phyloP scores from a whole-genome alignment of 2,329 filamentous ascomycete species.

The Xylariaceae sp. region DNA sequence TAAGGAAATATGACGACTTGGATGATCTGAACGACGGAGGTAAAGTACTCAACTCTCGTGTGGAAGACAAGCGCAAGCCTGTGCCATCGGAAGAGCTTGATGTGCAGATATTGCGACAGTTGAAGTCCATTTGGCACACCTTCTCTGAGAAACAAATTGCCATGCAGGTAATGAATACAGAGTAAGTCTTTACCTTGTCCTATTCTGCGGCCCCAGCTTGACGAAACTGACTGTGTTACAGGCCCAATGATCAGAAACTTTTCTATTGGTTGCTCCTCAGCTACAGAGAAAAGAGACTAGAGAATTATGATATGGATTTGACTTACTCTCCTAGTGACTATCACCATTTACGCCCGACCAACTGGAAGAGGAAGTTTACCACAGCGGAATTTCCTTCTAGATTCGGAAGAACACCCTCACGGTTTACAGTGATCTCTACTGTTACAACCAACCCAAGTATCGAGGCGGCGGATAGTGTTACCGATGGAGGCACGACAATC shows the following conservation, averaged over 20 bases:
- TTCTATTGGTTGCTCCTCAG: conserved; percentile 87
- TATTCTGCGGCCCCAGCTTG: not conserved
- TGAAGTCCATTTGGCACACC: conserved; percentile 91
- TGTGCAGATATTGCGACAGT: conserved; percentile 78
- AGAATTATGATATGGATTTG: conserved; percentile 83
- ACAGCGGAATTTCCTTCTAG: conserved; percentile 62
- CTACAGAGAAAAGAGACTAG: conserved; percentile 82
- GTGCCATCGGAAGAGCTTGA: conserved; percentile 73
- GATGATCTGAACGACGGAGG: conserved; percentile 67
- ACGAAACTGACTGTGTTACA: conserved; percentile 47
- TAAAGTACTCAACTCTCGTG: conserved; percentile 60
- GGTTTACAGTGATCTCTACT: conserved; percentile 70
- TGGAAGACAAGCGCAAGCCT: conserved; percentile 59
- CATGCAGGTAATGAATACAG: conserved; percentile 67
- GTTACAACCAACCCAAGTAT: conserved; percentile 54
- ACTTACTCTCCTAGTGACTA: conserved; percentile 91
- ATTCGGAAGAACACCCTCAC: conserved; percentile 60
- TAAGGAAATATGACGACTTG: conserved; percentile 81
- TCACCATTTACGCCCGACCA: conserved; percentile 72
- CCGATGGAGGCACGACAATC: conserved; percentile 50
- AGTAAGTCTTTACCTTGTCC: conserved; percentile 54
- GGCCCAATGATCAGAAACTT: conserved; percentile 86
- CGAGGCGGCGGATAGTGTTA: conserved; percentile 45
- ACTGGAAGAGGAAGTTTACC: conserved; percentile 65
- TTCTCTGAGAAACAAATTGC: conserved; percentile 75